Conservation (phyloP, 1,139 yeast species). For the Tardiomyces depauwii region DNA sequence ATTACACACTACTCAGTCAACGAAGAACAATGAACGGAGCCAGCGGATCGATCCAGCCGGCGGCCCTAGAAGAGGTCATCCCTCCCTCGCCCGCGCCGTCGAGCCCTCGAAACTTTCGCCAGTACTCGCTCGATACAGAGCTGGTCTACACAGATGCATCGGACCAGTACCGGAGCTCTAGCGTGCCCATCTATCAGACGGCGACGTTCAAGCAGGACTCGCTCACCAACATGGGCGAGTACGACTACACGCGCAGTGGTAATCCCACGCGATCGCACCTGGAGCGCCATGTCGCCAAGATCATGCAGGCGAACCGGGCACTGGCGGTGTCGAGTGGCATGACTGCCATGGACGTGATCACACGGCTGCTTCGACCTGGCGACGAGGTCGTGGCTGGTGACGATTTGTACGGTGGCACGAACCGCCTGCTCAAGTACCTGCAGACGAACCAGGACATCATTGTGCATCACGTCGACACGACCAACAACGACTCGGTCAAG, state of each 20-base stretch:
- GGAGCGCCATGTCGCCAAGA: conserved; percentile 64
- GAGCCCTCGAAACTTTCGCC: conserved; percentile 19
- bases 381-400: conserved; percentile 88
- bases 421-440: conserved; percentile 68
- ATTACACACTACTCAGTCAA: not conserved
- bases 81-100: conserved; percentile 32
- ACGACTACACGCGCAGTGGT: conserved; percentile 90
- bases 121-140: conserved; percentile 50
- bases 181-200: conserved; percentile 82
- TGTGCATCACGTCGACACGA: conserved; percentile 74
- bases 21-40: not conserved
- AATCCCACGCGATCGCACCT: conserved; percentile 81
- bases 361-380: conserved; percentile 60
- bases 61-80: not conserved
- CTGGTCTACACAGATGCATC: conserved; percentile 53
- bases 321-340: conserved; percentile 84
- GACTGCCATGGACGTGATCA: conserved; percentile 83
- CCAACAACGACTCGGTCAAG: conserved; percentile 47
- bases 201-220: conserved; percentile 87
- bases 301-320: conserved; percentile 60
- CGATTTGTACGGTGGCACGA: conserved; percentile 88
- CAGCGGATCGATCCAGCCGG: not conserved
- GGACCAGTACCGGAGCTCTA: conserved; percentile 73
- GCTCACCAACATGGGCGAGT: conserved; percentile 66
- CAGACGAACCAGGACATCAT: conserved; percentile 54